Conservation (phyloP, 2,329 filamentous ascomycete genomes). For the Pyrenochaeta sp. region DNA sequence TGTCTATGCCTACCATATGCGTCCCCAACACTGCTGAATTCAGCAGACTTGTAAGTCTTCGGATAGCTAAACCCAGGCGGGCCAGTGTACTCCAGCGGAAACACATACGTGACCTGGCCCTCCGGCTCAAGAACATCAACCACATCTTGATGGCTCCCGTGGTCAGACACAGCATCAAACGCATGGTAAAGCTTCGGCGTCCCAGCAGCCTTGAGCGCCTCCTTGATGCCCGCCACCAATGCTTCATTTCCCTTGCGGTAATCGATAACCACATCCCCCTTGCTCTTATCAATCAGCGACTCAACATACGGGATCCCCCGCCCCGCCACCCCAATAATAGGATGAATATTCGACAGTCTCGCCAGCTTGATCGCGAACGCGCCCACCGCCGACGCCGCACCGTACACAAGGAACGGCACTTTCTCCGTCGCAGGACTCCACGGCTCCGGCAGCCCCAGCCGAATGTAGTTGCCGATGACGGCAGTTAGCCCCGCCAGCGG, state of each 20-base stretch:
- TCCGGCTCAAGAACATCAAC: no score
- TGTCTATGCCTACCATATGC: no score
- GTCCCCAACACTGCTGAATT: no score
- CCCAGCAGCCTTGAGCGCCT: neutral
- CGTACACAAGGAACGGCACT: slow-evolving; percentile 44
- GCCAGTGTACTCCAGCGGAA: no score
- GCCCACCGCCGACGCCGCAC: slow-evolving; percentile 46
- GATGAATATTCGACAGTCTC: slow-evolving; percentile 43
- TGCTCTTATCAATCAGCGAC: slow-evolving; percentile 11
- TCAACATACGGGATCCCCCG: slow-evolving; percentile 22
- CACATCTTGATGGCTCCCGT: neutral
- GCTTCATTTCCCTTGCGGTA: slow-evolving; percentile 61
- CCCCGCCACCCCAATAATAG: slow-evolving; percentile 48
- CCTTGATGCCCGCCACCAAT: neutral
- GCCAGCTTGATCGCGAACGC: slow-evolving; percentile 48
- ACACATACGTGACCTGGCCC: no score
- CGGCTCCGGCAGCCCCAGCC: slow-evolving; percentile 44
- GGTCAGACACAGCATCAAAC: neutral
- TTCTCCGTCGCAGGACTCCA: neutral
- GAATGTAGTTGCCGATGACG: slow-evolving; percentile 46
- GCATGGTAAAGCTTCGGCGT: neutral
- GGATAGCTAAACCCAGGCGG: no score
- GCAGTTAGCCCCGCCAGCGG: slow-evolving; percentile 54
- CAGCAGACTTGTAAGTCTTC: no score
- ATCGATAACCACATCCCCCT: slow-evolving; percentile 52